A percentile compares a stretch with the other conserved stretches of the same genome.
These are phyloP conservation scores for Aureobasidium sp. DNA, from an alignment of 2,329 filamentous ascomycete species.

Conservation along the genomic window DNA sequence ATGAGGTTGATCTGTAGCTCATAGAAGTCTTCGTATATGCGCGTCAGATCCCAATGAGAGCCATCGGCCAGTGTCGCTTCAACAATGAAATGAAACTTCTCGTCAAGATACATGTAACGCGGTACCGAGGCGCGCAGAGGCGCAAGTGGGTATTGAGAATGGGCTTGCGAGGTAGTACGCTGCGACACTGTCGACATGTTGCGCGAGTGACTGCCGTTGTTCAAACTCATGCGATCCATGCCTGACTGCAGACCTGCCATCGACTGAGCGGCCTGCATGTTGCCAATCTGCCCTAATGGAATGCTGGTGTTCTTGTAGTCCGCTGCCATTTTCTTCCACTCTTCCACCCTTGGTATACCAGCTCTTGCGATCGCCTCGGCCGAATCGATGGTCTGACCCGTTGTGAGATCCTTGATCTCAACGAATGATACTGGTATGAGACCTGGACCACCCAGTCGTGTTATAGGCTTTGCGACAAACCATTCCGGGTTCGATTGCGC, in stretches of 20 bases:
- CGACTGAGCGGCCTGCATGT: background rate
- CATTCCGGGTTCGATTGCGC: conserved; percentile 97
- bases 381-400: conserved; percentile 77
- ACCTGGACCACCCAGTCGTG: conserved; percentile 86
- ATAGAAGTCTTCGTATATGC: conserved; percentile 98
- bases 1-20: conserved; percentile 95
- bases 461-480: conserved; percentile 99
- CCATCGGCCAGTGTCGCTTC: conserved; percentile 87
- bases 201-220: conserved; percentile 25
- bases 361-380: conserved; percentile 79
- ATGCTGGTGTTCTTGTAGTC: conserved; percentile 99
- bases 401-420: conserved; percentile 89
- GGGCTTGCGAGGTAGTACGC: conserved; percentile 28
- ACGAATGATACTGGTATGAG: conserved; percentile 95
- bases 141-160: conserved; percentile 49
- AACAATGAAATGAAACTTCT: conserved; percentile 98
- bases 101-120: conserved; percentile 89
- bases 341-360: conserved; percentile 88
- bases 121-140: conserved; percentile 81
- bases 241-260: conserved; percentile 36
- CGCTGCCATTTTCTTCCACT: conserved; percentile 99
- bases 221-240: conserved; percentile 70
- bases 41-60: conserved; percentile 82
- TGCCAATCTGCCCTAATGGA: conserved; percentile 73
- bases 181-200: conserved; percentile 17